Percentiles rank a stretch among this genome's conserved stretches.
Conservation (phyloP, 441 rosid genomes). For the Pelargonium citronellum region DNA sequence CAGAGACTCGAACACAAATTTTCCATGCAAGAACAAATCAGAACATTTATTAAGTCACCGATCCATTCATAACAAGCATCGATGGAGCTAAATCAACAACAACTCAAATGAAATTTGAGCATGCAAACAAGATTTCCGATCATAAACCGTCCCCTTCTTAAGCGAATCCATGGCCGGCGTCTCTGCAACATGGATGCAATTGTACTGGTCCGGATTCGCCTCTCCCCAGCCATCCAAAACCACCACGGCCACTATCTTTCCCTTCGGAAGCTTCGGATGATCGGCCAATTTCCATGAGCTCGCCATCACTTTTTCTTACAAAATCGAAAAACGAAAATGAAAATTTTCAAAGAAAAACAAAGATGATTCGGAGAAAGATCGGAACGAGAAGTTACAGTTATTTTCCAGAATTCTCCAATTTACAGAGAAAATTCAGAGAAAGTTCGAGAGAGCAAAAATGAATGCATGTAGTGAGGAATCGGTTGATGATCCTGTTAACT, state of each 20-base stretch:
- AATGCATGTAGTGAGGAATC: conserved; percentile 4
- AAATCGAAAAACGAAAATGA: background rate
- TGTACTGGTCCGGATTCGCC: conserved; percentile 68
- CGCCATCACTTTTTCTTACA: conserved; percentile 30
- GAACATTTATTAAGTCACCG: background rate
- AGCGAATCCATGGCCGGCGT: conserved; percentile 94
- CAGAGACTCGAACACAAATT: background rate
- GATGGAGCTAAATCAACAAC: background rate
- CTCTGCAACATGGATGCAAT: conserved; percentile 81
- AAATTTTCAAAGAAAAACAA: background rate
- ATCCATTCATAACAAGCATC: background rate
- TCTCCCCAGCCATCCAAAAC: conserved; percentile 98
- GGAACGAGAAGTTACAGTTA: background rate
- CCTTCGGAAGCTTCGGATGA: conserved; percentile 76
- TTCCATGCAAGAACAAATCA: background rate
- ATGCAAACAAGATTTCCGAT: background rate
- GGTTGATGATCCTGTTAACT: conserved; percentile 3
- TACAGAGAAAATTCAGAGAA: background rate
- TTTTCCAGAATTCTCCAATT: background rate
- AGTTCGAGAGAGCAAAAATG: background rate
- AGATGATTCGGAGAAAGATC: background rate
- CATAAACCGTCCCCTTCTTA: conserved; percentile 42
- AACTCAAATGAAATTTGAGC: background rate
- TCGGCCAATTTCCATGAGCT: conserved; percentile 66
- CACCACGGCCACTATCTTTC: conserved; percentile 61